Evolutionary conservation across 192 early-diverging fungal genomes (phyloP), one percentile per base, ranked within the genome.

Genomic region (Coemansia sp.): DNA sequence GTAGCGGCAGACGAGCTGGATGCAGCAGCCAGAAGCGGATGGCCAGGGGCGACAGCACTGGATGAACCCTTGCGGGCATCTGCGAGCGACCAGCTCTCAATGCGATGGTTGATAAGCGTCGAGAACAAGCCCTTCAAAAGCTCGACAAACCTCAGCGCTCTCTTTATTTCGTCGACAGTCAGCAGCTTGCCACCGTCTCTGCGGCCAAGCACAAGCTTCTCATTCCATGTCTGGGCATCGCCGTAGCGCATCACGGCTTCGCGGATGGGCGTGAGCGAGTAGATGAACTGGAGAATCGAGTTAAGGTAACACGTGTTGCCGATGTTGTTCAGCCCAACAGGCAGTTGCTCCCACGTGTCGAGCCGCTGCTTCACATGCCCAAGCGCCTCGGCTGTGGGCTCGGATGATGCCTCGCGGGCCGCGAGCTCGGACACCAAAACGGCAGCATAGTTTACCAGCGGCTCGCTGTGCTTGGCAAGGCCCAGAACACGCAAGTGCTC

Each of bases 281-380:
- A 94, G 23, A 90, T 75, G 58, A 91, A 92, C 84, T 92, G 88
- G 23, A 96, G 75, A 21, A 96, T 72, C 41, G 91, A 92, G 72
- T 94, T 96, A 18, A 96, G 81, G 69, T 96, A 96, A 75, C 94
- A 96, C 0, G 94, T 96, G 51, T 92, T 93, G 44, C 92, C 93
- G 71, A 93, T 91, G 59, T 95, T 95, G 30, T 84, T 78, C 43
- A 92, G 84, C 7, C 92, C 93, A 0, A 89, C 85, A 7, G 92
- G 92, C 36, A 87, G 85, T 56, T 81, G 71, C 60, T 46, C 60
- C 65, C 62, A 75, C 4, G 72, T 63, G 34, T 69, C 71, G 41
- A 79, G 51, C 21, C 57, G 76, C 51, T 45, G 41, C 10, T 72
- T 66, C 59, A 36, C 18, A 8, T 35, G 57, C 9, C 10, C 64